These are phyloP conservation scores for Pythium vanterpoolii DNA, from an alignment of 352 stramenopile genomes.

Conservation along the genomic window DNA sequence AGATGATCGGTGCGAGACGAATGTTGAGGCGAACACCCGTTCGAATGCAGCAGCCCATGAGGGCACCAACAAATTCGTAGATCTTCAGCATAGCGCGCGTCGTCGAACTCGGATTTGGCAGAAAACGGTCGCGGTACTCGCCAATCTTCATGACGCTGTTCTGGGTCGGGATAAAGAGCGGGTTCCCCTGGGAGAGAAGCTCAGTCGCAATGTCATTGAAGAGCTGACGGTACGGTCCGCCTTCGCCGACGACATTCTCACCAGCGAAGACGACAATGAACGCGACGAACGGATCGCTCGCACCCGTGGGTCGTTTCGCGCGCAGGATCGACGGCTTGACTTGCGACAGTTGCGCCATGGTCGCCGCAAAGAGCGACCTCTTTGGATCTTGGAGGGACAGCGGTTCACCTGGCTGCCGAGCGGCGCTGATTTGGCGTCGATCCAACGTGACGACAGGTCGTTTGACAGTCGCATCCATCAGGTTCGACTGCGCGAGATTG, in stretches of 20 bases:
- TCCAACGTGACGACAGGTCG: slow-evolving; percentile 69
- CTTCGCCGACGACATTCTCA: slow-evolving; percentile 79
- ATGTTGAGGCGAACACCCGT: slow-evolving; percentile 74
- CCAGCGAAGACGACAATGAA: slow-evolving; percentile 78
- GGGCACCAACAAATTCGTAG: slow-evolving; percentile 72
- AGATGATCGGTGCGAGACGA: slow-evolving; percentile 65
- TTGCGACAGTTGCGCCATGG: slow-evolving; percentile 48
- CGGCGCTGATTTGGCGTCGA: slow-evolving; percentile 44
- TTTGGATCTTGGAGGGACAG: slow-evolving; percentile 41
- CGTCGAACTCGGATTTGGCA: slow-evolving; percentile 55
- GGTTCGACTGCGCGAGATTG: slow-evolving; percentile 45
- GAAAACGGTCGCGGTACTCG: slow-evolving; percentile 63
- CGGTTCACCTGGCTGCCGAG: slow-evolving; percentile 20
- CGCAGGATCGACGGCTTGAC: slow-evolving; percentile 49
- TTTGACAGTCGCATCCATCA: slow-evolving; percentile 45
- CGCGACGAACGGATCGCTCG: slow-evolving; percentile 76
- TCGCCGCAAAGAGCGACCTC: slow-evolving; percentile 65
- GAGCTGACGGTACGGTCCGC: slow-evolving; percentile 72
- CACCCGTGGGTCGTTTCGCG: slow-evolving; percentile 67
- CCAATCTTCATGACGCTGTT: slow-evolving; percentile 72
- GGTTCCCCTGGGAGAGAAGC: slow-evolving; percentile 42
- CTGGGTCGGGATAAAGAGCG: slow-evolving; percentile 67
- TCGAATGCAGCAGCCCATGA: slow-evolving; percentile 79
- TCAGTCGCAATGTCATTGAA: slow-evolving; percentile 79
- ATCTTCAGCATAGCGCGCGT: slow-evolving; percentile 57